These are phyloP conservation scores for Hypoxylon rickii DNA, from an alignment of 495 filamentous ascomycete genomes.

Conservation along the genomic window DNA sequence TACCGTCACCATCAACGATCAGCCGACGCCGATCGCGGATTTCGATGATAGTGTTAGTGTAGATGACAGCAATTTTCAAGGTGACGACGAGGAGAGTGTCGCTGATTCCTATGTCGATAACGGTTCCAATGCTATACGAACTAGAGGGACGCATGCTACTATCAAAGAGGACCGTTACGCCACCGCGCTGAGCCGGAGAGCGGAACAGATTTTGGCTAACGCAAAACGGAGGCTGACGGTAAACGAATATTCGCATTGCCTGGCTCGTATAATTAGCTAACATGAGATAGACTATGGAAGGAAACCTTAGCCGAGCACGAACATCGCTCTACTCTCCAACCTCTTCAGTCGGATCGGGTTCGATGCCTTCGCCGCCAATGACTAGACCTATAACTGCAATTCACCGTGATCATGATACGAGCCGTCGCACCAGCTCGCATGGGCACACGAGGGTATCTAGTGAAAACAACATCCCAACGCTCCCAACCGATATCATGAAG, in stretches of 20 bases:
- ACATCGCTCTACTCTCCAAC: conserved; percentile 68
- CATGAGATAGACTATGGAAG: conserved; percentile 79
- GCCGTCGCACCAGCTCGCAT: conserved; percentile 24
- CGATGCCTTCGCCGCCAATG: conserved; percentile 50
- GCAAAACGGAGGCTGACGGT: conserved; percentile 88
- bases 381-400: conserved; percentile 42
- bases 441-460: conserved; percentile 50
- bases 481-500: conserved; percentile 36
- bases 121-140: no score
- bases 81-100: conserved; percentile 63
- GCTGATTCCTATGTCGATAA: conserved; percentile 55
- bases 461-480: conserved; percentile 47
- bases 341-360: conserved; percentile 57
- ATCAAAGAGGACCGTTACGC: conserved; percentile 53
- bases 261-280: conserved; percentile 11
- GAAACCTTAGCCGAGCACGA: conserved; percentile 79
- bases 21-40: conserved; percentile 52
- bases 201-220: conserved; percentile 87
- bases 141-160: conserved; percentile 5
- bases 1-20: conserved; percentile 54
- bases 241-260: conserved; percentile 29
- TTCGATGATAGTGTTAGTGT: conserved; percentile 62
- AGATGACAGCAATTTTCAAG: conserved; percentile 61
- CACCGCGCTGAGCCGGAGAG: conserved; percentile 76
- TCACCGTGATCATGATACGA: conserved; percentile 30